Conservation (phyloP, 2,329 filamentous ascomycete species). For the Beauveria bassiana region DNA sequence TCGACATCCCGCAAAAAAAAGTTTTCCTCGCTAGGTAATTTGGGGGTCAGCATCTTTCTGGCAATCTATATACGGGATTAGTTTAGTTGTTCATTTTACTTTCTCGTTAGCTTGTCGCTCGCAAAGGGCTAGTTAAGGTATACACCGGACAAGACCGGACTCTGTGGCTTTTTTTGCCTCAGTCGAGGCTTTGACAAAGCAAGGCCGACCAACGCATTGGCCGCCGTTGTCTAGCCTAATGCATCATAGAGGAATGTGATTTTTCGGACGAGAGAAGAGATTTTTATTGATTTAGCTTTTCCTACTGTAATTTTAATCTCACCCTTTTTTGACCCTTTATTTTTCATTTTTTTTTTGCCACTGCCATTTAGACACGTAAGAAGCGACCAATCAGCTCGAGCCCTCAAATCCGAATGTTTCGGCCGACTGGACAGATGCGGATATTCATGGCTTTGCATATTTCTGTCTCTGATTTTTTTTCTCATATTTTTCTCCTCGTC, state of each 20-base stretch:
- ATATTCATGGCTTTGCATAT: slow-evolving; percentile 2
- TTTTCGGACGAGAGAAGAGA: background rate
- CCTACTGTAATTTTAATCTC: background rate
- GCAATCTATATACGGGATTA: background rate
- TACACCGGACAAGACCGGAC: background rate
- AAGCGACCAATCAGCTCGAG: background rate
- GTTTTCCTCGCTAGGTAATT: background rate
- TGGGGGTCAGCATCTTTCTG: background rate
- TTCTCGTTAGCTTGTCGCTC: too few species aligned
- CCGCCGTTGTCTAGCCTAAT: background rate
- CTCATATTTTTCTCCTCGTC: background rate
- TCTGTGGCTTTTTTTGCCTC: background rate
- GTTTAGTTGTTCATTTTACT: background rate
- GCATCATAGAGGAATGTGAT: background rate
- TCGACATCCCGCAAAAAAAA: slow-evolving; percentile 1
- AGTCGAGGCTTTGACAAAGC: background rate
- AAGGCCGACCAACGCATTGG: background rate
- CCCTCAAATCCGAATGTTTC: background rate
- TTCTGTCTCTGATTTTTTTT: background rate
- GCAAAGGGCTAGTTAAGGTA: too few species aligned
- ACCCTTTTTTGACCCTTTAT: background rate
- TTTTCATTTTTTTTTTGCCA: background rate
- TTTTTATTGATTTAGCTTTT: background rate
- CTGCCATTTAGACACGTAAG: background rate
- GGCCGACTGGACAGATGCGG: slow-evolving; percentile 7